Evolutionary conservation across 768 basidiomycete genomes (phyloP).

Genomic region (Scleroderma bovista): DNA sequence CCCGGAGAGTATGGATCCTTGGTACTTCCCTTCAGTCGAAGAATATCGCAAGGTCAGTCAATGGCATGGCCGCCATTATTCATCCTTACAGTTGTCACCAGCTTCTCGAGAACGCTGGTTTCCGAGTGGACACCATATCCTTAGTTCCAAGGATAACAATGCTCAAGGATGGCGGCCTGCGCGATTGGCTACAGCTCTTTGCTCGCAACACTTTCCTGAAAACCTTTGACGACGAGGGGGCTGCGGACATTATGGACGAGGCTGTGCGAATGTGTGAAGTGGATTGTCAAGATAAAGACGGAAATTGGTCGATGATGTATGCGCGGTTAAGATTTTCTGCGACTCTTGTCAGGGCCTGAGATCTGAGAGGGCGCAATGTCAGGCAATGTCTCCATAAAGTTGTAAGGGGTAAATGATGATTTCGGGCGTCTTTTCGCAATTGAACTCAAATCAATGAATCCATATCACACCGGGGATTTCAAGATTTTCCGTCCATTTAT

Average conservation of each 20-base stretch:
- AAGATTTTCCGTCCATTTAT: no score
- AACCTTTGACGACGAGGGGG: constrained; percentile 47
- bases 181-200: constrained; percentile 69
- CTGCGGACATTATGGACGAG: constrained; percentile 54
- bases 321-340: constrained; percentile 63
- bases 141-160: constrained; percentile 53
- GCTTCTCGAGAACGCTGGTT: constrained; percentile 55
- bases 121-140: constrained; percentile 47
- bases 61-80: neutral
- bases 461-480: neutral
- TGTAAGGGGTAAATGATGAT: no score
- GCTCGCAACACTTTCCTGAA: constrained; percentile 54
- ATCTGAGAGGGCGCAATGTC: neutral
- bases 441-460: no score
- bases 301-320: constrained; percentile 71
- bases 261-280: constrained; percentile 50
- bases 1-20: constrained; percentile 62
- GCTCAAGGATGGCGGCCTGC: constrained; percentile 42
- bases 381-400: constrained; percentile 1
- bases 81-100: constrained; percentile 16
- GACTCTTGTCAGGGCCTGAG: constrained; percentile 27
- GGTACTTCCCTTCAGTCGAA: constrained; percentile 75
- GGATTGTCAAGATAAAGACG: constrained; percentile 53
- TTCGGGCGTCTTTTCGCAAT: no score
- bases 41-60: constrained; percentile 54